Percentiles rank a stretch among this genome's conserved stretches.
Evolutionary conservation across 1,284 basidiomycete species (phyloP).

Genomic region (Apiotrichum domesticum): DNA sequence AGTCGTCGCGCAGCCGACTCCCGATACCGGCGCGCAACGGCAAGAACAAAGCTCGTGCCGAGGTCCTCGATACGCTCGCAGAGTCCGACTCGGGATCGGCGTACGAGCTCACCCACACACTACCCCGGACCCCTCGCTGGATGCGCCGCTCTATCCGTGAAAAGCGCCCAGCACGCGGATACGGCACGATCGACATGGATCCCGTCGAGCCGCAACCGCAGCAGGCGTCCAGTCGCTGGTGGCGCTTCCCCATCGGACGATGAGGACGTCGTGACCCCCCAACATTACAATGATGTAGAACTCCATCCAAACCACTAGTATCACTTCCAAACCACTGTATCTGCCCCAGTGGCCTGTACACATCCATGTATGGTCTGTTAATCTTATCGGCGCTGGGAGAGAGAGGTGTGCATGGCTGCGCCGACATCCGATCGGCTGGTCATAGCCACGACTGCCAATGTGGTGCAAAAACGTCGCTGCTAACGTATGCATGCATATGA

Average conservation of each 20-base stretch:
- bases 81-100: conserved; percentile 1
- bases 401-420: too few relatives aligned
- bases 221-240: neutral
- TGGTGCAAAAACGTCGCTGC: too few relatives aligned
- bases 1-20: neutral
- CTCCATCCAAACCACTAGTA: neutral
- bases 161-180: neutral
- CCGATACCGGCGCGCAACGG: neutral
- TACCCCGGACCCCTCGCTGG: neutral
- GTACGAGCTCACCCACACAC: conserved; percentile 7
- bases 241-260: neutral
- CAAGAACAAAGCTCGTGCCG: neutral
- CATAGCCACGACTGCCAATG: neutral
- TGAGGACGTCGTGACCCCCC: too few relatives aligned
- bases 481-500: neutral
- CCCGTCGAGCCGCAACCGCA: neutral
- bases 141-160: neutral
- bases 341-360: neutral
- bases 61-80: neutral
- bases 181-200: conserved; percentile 10
- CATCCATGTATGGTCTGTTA: conserved; percentile 3
- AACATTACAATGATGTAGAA: too few relatives aligned
- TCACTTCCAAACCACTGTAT: neutral
- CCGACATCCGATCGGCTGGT: too few relatives aligned
- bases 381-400: neutral